Evolutionary conservation across 768 basidiomycete genomes (phyloP).

Genomic region (Boletus sp.): DNA sequence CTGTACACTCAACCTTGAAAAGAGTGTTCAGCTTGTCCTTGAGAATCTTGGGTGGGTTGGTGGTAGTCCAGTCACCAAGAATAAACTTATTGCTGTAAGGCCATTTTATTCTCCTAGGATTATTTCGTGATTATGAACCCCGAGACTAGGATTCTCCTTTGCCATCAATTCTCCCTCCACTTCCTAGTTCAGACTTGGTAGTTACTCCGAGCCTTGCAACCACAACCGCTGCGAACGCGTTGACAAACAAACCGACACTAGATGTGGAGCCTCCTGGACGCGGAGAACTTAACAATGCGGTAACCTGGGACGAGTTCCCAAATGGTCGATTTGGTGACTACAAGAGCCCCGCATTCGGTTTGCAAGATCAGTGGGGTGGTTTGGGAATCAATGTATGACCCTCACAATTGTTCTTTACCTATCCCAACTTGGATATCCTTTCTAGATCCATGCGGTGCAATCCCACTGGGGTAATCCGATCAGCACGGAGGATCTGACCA

Average conservation of each 20-base stretch:
- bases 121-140: not conserved
- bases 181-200: constrained; percentile 36
- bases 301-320: constrained; percentile 93
- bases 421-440: not conserved
- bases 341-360: constrained; percentile 94
- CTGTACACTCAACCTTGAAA: constrained; percentile 96
- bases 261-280: constrained; percentile 56
- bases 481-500: constrained; percentile 63
- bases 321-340: constrained; percentile 98
- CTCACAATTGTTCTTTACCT: not conserved
- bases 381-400: constrained; percentile 52
- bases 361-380: constrained; percentile 74
- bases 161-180: constrained; percentile 28
- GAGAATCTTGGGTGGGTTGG: constrained; percentile 76
- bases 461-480: constrained; percentile 72
- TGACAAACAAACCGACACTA: constrained; percentile 46
- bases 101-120: constrained; percentile 8
- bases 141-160: constrained; percentile 40
- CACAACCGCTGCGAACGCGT: constrained; percentile 53
- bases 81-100: constrained; percentile 65
- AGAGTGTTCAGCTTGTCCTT: constrained; percentile 83
- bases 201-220: constrained; percentile 67
- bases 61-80: constrained; percentile 40
- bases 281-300: constrained; percentile 73
- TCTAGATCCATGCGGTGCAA: constrained; percentile 58